A percentile compares a stretch with the other conserved stretches of the same genome.
Evolutionary conservation across 2,329 filamentous ascomycete species (phyloP).

Genomic region (Grosmannia clavigera): DNA sequence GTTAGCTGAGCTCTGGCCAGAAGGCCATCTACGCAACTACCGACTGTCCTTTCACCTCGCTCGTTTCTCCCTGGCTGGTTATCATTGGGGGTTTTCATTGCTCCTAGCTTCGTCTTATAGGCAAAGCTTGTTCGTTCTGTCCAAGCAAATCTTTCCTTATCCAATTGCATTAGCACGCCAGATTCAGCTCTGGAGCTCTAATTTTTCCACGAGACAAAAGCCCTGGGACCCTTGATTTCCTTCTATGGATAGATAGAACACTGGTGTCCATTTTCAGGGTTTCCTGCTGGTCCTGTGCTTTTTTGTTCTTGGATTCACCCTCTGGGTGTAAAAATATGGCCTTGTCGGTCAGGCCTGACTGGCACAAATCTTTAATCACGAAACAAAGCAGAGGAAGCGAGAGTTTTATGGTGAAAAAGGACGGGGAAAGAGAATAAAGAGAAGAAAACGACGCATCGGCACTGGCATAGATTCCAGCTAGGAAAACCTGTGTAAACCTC

Average conservation of each 20-base stretch:
- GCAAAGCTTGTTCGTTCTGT: not conserved
- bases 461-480: not conserved
- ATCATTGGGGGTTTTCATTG: not conserved
- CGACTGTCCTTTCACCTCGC: not conserved
- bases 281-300: not conserved
- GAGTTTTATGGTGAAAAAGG: not conserved
- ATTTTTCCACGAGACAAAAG: not conserved
- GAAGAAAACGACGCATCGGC: not conserved
- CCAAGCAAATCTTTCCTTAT: not conserved
- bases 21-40: not conserved
- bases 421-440: not conserved
- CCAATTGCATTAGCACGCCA: not conserved
- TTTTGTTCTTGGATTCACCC: not conserved
- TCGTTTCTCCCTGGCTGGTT: not conserved
- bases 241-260: not conserved
- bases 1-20: not conserved
- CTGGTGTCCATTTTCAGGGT: not conserved
- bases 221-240: not conserved
- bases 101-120: not conserved
- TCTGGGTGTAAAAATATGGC: constrained; percentile 5
- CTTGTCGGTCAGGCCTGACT: constrained; percentile 10
- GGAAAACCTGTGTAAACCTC: not conserved
- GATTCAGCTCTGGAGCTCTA: not conserved
- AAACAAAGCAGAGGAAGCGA: not conserved
- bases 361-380: not conserved